These are phyloP conservation scores for Sesbania bispinosa DNA, from an alignment of 306 rosid genomes.

Conservation along the genomic window DNA sequence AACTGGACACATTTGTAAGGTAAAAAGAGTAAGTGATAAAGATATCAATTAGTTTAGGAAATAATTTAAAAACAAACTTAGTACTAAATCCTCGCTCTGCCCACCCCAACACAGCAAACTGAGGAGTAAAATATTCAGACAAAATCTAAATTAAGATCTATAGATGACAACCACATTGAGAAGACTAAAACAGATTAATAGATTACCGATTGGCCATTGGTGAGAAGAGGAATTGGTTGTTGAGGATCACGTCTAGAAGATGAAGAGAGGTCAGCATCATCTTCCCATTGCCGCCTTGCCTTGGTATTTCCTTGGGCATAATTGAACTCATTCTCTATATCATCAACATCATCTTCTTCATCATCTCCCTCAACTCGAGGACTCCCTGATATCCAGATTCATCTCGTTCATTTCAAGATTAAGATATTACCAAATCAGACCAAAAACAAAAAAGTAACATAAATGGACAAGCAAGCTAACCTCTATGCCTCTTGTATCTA, in stretches of 20 bases:
- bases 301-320: slow-evolving; percentile 51
- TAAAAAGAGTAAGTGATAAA: neutral
- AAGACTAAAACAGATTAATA: neutral
- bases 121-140: neutral
- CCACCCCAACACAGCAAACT: neutral
- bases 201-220: slow-evolving; percentile 77
- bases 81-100: neutral
- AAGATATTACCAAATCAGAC: neutral
- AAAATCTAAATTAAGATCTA: slow-evolving; percentile 9
- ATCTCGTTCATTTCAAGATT: slow-evolving; percentile 2
- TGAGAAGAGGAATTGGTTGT: slow-evolving; percentile 87
- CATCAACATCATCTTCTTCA: slow-evolving; percentile 87
- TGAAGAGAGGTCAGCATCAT: slow-evolving; percentile 75
- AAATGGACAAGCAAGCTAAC: slow-evolving; percentile 36
- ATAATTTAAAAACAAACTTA: neutral
- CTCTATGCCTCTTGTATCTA: slow-evolving; percentile 88
- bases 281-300: slow-evolving; percentile 75
- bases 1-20: neutral
- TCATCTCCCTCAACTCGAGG: slow-evolving; percentile 95
- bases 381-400: slow-evolving; percentile 65
- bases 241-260: slow-evolving; percentile 87
- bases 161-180: neutral
- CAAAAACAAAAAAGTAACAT: neutral
- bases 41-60: neutral
- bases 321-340: slow-evolving; percentile 85